phyloP scores from a whole-genome alignment of 176 grass and related monocot genomes.

The Hordeum vulgare region DNA sequence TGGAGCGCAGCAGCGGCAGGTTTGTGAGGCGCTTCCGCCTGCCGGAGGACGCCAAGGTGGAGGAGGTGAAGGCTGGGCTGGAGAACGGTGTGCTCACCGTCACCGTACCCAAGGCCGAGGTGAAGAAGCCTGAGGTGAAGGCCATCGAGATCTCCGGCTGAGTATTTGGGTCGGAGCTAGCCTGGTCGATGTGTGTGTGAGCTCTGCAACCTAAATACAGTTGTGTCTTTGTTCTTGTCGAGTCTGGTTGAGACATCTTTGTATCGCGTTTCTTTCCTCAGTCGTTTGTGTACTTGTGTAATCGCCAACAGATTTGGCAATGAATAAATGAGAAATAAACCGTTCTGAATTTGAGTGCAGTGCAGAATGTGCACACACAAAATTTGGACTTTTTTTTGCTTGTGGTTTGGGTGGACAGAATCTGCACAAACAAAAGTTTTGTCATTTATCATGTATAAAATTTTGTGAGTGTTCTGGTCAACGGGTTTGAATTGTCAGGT shows the following conservation, averaged over 20 bases:
- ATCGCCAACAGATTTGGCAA: not conserved
- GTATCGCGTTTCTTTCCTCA: too few species aligned
- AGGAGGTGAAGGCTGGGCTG: slow-evolving; percentile 24
- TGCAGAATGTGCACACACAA: not conserved
- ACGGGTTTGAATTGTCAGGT: too few species aligned
- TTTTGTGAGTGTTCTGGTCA: too few species aligned
- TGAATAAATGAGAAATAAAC: not conserved
- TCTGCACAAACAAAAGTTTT: too few species aligned
- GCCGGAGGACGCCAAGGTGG: slow-evolving; percentile 31
- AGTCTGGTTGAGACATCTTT: too few species aligned
- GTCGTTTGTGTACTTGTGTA: not conserved
- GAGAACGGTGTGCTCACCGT: slow-evolving; percentile 39
- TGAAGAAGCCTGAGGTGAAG: slow-evolving; percentile 14
- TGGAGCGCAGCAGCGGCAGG: slow-evolving; percentile 34
- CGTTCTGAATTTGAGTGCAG: not conserved
- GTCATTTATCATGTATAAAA: too few species aligned
- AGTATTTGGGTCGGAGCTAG: not conserved
- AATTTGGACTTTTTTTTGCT: too few species aligned
- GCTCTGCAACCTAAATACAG: too few species aligned
- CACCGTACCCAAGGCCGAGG: slow-evolving; percentile 18
- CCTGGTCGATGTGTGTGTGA: not conserved
- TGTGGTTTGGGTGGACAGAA: too few species aligned
- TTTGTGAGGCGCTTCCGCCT: slow-evolving; percentile 13
- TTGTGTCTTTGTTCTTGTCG: not conserved
- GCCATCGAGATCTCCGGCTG: slow-evolving; percentile 22